Evolutionary conservation across 164 flowering plant genomes (phyloP), one percentile per base, ranked within the genome.

Genomic region (Pachysandra terminalis): DNA sequence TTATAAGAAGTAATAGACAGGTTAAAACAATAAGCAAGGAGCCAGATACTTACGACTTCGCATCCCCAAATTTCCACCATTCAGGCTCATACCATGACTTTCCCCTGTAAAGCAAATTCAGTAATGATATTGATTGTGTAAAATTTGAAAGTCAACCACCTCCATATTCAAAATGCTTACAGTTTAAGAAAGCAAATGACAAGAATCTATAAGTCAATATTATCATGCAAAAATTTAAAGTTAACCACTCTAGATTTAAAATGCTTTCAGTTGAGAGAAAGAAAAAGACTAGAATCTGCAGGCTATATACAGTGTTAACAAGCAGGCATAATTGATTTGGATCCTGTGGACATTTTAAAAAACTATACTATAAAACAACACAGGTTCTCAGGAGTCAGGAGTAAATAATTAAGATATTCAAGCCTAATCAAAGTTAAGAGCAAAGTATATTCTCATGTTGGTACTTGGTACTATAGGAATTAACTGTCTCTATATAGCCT

Each of bases 21-120:
- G 19, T 9, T 24, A 16, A 16, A 53, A 32, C 21, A 37, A 56
- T 48, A 22, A 66, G 13, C 32, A 37, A 52, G 23, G 21, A 70
- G 61, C 49, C 17, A 59, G 70, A 69, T 65, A 85, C 96, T 88
- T 87, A 95, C 98, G 90, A 74, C 77, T 90, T 91, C 71, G 83
- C 84, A 79, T 96, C 97, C 24, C 99, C 99, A 76, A 96, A 96
- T 77, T 93, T 96, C 99, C 99, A 93, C 98, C 99, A 96, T 0
- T 93, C 96, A 48, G 99, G 98, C 69, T 96, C 98, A 79, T 89
- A 96, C 99, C 99, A 96, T 19, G 77, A 71, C 73, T 76, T 92
- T 68, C 97, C 97, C 88, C 99, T 96, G 91, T 56, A 80, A 85
- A 32, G 37, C 3, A 32, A 58, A 32, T 40, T 58, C 45, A 53